Percentiles rank a stretch among this genome's conserved stretches.
phyloP scores from a whole-genome alignment of 352 stramenopile genomes.

The Pythium periplocum region DNA sequence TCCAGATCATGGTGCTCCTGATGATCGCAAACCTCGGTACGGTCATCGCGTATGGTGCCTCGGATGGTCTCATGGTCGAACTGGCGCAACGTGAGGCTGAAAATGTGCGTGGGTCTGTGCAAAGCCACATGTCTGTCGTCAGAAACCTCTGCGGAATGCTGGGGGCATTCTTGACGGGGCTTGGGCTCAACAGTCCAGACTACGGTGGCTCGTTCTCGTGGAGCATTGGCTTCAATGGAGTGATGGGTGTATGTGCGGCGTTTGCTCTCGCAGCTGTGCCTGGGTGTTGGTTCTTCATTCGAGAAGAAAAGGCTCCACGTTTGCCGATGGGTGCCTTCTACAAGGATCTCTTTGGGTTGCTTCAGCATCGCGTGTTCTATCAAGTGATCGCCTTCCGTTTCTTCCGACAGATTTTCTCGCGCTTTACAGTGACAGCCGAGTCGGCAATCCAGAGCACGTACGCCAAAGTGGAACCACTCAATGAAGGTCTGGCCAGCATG shows the following conservation, averaged over 20 bases:
- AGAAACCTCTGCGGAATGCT: conserved; percentile 29
- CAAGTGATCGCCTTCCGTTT: conserved; percentile 51
- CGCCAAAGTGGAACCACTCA: conserved; percentile 42
- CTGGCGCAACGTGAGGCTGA: conserved; percentile 40
- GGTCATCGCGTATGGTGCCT: conserved; percentile 66
- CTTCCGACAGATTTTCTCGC: conserved; percentile 34
- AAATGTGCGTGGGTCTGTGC: conserved; percentile 28
- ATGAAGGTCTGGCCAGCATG: conserved; percentile 35
- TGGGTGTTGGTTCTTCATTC: conserved; percentile 11
- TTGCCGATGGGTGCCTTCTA: conserved; percentile 23
- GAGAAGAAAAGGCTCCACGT: conserved; percentile 10
- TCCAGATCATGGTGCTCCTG: conserved; percentile 66
- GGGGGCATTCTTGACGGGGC: conserved; percentile 27
- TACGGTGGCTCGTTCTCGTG: conserved; percentile 55
- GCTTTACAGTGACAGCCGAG: conserved; percentile 35
- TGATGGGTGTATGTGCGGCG: conserved; percentile 9
- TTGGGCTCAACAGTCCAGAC: conserved; percentile 47
- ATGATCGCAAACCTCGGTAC: conserved; percentile 68
- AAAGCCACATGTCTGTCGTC: conserved; percentile 40
- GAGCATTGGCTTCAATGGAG: conserved; percentile 33
- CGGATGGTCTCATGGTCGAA: conserved; percentile 45
- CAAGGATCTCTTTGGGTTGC: conserved; percentile 29
- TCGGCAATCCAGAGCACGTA: conserved; percentile 36
- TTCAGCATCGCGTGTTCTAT: conserved; percentile 46
- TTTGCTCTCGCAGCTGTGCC: conserved; percentile 14